phyloP scores from a whole-genome alignment of 164 flowering plant species.

The Vitis cinerea region DNA sequence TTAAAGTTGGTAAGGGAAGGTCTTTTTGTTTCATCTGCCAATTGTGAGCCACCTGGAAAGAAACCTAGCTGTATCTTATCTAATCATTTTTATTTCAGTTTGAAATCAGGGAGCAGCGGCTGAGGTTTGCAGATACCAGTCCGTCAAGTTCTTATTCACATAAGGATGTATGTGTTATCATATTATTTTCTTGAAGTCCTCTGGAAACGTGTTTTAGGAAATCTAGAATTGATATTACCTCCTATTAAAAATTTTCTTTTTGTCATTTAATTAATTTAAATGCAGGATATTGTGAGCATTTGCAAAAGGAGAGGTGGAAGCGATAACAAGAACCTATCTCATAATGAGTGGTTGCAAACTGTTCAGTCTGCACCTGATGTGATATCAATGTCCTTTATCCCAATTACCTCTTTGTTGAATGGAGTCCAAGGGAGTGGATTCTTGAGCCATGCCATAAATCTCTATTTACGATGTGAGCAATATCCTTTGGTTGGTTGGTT shows the following conservation, averaged over 20 bases:
- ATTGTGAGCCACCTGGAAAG: background rate
- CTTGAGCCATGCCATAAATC: conserved; percentile 96
- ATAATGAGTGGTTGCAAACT: conserved; percentile 75
- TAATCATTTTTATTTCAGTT: conserved; percentile 40
- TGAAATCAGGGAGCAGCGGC: conserved; percentile 59
- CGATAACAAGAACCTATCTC: conserved; percentile 49
- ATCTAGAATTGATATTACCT: background rate
- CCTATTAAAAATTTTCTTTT: background rate
- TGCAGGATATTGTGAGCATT: conserved; percentile 57
- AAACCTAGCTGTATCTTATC: background rate
- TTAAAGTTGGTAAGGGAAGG: background rate
- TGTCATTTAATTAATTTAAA: conserved; percentile 5
- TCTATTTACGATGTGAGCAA: conserved; percentile 86
- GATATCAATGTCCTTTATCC: conserved; percentile 89
- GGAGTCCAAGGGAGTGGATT: conserved; percentile 96
- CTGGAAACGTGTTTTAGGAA: background rate
- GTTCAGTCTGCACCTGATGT: conserved; percentile 84
- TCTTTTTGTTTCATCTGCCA: background rate
- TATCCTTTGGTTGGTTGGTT: background rate
- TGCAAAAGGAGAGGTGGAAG: conserved; percentile 92
- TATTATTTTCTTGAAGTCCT: background rate
- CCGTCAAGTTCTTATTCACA: conserved; percentile 65
- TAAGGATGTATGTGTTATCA: conserved; percentile 56
- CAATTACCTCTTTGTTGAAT: conserved; percentile 85
- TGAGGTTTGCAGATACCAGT: conserved; percentile 67